These are phyloP conservation scores for Aspergillus quadricinctus DNA, from an alignment of 2,329 filamentous ascomycete species.

Conservation along the genomic window DNA sequence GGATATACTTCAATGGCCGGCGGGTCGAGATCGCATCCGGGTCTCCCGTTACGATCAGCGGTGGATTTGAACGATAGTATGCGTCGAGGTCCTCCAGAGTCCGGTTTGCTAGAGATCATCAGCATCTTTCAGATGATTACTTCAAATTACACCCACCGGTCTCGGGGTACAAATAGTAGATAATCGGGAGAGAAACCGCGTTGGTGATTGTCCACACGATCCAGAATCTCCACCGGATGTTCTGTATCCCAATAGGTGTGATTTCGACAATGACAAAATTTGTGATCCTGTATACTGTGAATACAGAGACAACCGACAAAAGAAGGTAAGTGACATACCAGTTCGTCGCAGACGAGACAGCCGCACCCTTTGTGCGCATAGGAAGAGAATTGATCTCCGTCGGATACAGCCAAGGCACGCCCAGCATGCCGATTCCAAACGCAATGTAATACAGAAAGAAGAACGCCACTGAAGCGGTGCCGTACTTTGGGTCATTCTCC, in stretches of 20 bases:
- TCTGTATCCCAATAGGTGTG: slow-evolving; percentile 43
- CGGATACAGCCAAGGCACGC: slow-evolving; percentile 35
- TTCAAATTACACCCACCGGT: slow-evolving; percentile 14
- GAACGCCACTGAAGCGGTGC: slow-evolving; percentile 42
- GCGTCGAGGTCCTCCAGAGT: slow-evolving; percentile 34
- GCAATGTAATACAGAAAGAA: slow-evolving; percentile 52
- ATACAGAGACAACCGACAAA: neutral
- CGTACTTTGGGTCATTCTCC: neutral
- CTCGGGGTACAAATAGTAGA: slow-evolving; percentile 41
- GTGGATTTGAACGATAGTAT: slow-evolving; percentile 35
- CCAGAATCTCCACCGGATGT: slow-evolving; percentile 40
- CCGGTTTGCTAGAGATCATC: slow-evolving; percentile 15
- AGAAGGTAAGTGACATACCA: slow-evolving; percentile 38
- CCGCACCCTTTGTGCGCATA: slow-evolving; percentile 47
- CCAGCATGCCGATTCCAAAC: slow-evolving; percentile 45
- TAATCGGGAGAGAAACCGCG: slow-evolving; percentile 44
- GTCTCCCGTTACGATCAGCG: slow-evolving; percentile 46
- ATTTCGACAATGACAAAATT: slow-evolving; percentile 39
- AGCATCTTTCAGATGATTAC: neutral
- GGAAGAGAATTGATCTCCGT: slow-evolving; percentile 47
- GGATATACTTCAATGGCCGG: slow-evolving; percentile 46
- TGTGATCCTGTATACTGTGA: slow-evolving; percentile 12
- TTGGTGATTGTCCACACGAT: slow-evolving; percentile 46
- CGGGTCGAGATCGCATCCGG: slow-evolving; percentile 45
- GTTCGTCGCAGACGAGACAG: slow-evolving; percentile 47